Evolutionary conservation across 1,284 basidiomycete genomes (phyloP).

Genomic region (Termitomyces sp.): DNA sequence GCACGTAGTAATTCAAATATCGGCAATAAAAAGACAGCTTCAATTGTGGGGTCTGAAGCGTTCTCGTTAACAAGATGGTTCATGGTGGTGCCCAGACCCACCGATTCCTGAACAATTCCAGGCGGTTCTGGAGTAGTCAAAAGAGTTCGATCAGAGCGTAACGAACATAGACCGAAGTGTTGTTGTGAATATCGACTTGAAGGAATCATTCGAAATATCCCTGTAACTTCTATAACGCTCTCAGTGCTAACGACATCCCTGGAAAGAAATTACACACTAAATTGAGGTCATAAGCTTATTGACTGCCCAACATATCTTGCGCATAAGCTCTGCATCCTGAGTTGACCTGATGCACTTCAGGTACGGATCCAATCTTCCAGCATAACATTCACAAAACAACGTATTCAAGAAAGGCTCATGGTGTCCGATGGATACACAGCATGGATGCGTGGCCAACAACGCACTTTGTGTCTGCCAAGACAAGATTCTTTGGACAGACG

Average conservation of each 20-base stretch:
- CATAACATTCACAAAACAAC: conserved; percentile 46
- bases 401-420: conserved; percentile 50
- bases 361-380: conserved; percentile 60
- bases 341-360: conserved; percentile 45
- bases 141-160: conserved; percentile 50
- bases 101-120: conserved; percentile 54
- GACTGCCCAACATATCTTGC: conserved; percentile 49
- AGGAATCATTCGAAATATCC: conserved; percentile 44
- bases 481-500: conserved; percentile 34
- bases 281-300: conserved; percentile 45
- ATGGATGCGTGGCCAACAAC: conserved; percentile 3
- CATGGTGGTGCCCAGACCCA: conserved; percentile 19
- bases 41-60: conserved; percentile 50
- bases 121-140: conserved; percentile 42
- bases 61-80: not conserved
- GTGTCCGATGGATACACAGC: conserved; percentile 7
- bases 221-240: conserved; percentile 44
- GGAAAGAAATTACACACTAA: conserved; percentile 34
- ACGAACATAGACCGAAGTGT: conserved; percentile 44
- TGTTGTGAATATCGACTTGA: conserved; percentile 41
- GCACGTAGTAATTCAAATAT: conserved; percentile 52
- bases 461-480: conserved; percentile 39
- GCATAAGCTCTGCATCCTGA: conserved; percentile 45
- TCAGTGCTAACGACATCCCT: not conserved
- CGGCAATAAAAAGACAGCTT: conserved; percentile 50